phyloP scores from a whole-genome alignment of 2,329 filamentous ascomycete species.

The Xylaria sp. region DNA sequence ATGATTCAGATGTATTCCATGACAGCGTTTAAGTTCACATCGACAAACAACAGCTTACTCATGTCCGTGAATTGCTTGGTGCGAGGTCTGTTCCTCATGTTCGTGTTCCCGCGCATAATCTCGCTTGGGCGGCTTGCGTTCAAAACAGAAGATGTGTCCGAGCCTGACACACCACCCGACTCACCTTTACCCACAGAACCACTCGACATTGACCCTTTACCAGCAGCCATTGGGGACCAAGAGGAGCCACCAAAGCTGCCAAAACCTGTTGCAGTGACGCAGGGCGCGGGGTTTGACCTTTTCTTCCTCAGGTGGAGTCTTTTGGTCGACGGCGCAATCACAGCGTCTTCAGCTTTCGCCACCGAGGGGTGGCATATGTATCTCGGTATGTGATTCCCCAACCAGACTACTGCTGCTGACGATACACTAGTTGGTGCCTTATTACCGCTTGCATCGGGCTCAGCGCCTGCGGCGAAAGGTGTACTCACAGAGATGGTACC shows the following conservation, averaged over 20 bases:
- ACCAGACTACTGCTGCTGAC: neutral
- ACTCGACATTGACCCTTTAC: conserved; percentile 38
- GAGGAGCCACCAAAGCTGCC: conserved; percentile 41
- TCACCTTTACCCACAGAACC: conserved; percentile 38
- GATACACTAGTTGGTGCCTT: conserved; percentile 38
- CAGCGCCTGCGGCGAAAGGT: conserved; percentile 43
- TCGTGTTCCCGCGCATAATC: conserved; percentile 45
- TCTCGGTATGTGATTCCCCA: conserved; percentile 36
- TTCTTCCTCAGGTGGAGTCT: conserved; percentile 44
- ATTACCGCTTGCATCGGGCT: conserved; percentile 44
- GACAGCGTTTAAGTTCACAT: conserved; percentile 39
- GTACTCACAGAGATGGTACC: conserved; percentile 44
- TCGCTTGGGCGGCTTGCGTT: conserved; percentile 37
- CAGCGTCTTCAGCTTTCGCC: conserved; percentile 40
- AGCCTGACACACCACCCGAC: conserved; percentile 24
- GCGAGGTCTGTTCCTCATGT: conserved; percentile 44
- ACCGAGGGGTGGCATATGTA: conserved; percentile 44
- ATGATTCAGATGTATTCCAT: conserved; percentile 45
- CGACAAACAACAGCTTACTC: conserved; percentile 41
- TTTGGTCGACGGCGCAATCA: conserved; percentile 41
- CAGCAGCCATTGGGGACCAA: conserved; percentile 21
- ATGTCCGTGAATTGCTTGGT: conserved; percentile 39
- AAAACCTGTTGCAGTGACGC: conserved; percentile 29
- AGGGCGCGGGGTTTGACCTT: conserved; percentile 42
- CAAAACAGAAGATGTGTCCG: conserved; percentile 18